A percentile compares a stretch with the other conserved stretches of the same genome.
Conservation (phyloP, 768 basidiomycete genomes). For the Hydnomerulius pinastri region DNA sequence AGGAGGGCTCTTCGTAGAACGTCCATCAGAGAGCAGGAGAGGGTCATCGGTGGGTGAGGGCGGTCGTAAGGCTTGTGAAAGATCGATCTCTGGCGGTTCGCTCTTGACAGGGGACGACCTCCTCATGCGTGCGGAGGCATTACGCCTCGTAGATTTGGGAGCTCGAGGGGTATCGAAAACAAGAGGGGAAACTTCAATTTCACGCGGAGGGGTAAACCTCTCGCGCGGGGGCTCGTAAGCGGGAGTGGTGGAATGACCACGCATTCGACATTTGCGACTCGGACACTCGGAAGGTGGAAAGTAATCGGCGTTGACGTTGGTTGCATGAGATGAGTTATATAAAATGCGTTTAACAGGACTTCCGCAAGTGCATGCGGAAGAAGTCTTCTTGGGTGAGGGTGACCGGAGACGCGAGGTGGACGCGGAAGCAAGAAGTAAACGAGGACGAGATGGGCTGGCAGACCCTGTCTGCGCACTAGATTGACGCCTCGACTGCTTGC, state of each 20-base stretch:
- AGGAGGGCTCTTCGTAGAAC: constrained; percentile 29
- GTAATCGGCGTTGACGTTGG: constrained; percentile 53
- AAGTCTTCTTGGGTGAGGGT: constrained; percentile 25
- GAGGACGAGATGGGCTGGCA: constrained; percentile 6
- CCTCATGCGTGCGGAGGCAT: constrained; percentile 25
- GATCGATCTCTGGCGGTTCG: constrained; percentile 66
- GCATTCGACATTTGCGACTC: constrained; percentile 24
- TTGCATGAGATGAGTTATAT: constrained; percentile 43
- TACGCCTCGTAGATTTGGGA: constrained; percentile 44
- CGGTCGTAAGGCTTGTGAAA: constrained; percentile 61
- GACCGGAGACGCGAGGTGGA: constrained; percentile 13
- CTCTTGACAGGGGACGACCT: constrained; percentile 46
- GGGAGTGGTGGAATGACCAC: constrained; percentile 53
- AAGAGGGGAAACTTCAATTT: constrained; percentile 50
- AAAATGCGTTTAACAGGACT: constrained; percentile 30
- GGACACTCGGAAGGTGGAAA: constrained; percentile 37
- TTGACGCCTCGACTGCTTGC: constrained; percentile 42
- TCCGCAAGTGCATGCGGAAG: constrained; percentile 16
- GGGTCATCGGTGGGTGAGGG: constrained; percentile 79
- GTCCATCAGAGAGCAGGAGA: constrained; percentile 53
- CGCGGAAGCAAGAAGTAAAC: constrained; percentile 27
- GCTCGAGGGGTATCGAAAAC: constrained; percentile 21
- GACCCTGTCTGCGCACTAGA: constrained; percentile 13
- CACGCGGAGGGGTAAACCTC: constrained; percentile 71
- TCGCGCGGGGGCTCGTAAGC: constrained; percentile 66